Evolutionary conservation across 23 red algal genomes (phyloP).

Genomic region (Chondrus crispus): DNA sequence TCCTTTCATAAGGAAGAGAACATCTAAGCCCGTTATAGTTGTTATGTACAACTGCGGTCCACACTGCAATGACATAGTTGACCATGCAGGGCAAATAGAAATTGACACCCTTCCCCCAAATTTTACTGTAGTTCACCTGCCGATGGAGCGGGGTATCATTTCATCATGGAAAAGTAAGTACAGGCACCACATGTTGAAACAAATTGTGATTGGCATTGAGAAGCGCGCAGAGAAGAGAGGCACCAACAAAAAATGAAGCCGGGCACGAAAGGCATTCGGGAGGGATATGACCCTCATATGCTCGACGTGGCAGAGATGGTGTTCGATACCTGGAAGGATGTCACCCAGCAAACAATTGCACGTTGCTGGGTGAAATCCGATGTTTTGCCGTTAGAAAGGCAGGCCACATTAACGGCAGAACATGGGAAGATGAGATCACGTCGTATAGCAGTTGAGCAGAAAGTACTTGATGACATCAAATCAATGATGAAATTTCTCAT

Average conservation of each 20-base stretch:
- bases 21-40: neutral
- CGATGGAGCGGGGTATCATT: neutral
- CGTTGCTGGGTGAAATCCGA: neutral
- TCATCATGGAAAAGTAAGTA: neutral
- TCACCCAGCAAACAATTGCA: neutral
- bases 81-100: neutral
- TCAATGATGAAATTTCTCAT: neutral
- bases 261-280: neutral
- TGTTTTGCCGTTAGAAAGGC: neutral
- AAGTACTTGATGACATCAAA: neutral
- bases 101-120: neutral
- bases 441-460: neutral
- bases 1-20: neutral
- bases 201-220: neutral
- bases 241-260: neutral
- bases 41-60: neutral
- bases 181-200: neutral
- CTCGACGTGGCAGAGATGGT: slow-evolving; percentile 1
- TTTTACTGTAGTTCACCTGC: neutral
- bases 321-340: neutral
- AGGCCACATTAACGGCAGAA: neutral
- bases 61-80: neutral
- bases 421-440: neutral
- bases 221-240: neutral
- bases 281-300: neutral